phyloP scores from a whole-genome alignment of 306 rosid genomes.

The Sicyos baderoa region DNA sequence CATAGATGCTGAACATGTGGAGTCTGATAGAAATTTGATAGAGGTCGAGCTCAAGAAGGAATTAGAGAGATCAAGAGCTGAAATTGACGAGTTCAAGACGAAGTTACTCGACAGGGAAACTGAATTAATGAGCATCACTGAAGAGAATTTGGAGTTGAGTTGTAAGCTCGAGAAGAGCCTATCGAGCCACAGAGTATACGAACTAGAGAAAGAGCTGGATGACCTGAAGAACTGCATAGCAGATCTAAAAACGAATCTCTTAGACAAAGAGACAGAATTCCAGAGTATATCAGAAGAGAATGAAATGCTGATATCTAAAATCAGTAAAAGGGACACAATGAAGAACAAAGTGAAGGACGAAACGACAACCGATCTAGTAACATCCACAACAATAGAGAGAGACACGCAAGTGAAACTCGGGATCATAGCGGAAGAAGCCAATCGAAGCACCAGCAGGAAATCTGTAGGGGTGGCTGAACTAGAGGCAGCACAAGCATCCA shows the following conservation, averaged over 20 bases:
- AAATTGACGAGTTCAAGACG: conserved; percentile 66
- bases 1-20: conserved; percentile 53
- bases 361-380: conserved; percentile 39
- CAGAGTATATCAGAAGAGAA: conserved; percentile 86
- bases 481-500: conserved; percentile 65
- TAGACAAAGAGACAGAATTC: conserved; percentile 87
- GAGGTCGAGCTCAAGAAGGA: conserved; percentile 50
- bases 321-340: conserved; percentile 32
- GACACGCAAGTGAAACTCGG: conserved; percentile 38
- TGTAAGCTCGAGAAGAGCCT: conserved; percentile 40
- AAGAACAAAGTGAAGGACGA: conserved; percentile 31
- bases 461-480: conserved; percentile 63
- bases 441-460: conserved; percentile 39
- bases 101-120: conserved; percentile 79
- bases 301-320: conserved; percentile 53
- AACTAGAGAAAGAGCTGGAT: conserved; percentile 42
- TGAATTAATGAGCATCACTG: conserved; percentile 67
- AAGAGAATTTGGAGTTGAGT: conserved; percentile 71
- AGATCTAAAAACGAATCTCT: conserved; percentile 54
- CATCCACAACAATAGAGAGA: conserved; percentile 38
- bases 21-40: conserved; percentile 36
- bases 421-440: conserved; percentile 59
- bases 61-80: conserved; percentile 39
- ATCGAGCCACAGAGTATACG: conserved; percentile 39
- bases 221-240: conserved; percentile 42